Conservation (phyloP, 2,329 filamentous ascomycete genomes). For the Leptoxyphium fumago region DNA sequence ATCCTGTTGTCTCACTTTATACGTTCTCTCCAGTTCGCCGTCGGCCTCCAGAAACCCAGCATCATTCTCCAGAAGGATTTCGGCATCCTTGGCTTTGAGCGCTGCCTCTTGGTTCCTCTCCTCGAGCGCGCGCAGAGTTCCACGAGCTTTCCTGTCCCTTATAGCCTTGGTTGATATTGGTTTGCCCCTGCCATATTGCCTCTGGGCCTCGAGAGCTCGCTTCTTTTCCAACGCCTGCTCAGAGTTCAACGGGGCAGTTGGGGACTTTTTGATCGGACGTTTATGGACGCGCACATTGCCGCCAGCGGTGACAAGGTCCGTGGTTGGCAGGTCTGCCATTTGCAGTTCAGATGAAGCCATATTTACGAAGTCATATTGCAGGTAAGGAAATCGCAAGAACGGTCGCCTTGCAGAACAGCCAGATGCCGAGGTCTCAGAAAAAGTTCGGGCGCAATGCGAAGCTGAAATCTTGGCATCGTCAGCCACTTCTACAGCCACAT, state of each 20-base stretch:
- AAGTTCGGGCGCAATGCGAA: neutral
- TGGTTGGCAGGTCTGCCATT: constrained; percentile 9
- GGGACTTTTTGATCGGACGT: constrained; percentile 5
- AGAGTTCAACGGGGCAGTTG: constrained; percentile 15
- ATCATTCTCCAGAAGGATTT: constrained; percentile 81
- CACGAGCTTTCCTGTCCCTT: constrained; percentile 79
- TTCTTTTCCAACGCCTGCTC: constrained; percentile 20
- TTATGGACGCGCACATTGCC: constrained; percentile 12
- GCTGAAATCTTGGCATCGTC: neutral
- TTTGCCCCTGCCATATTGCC: constrained; percentile 69
- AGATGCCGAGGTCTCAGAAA: neutral
- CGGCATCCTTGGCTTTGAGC: constrained; percentile 80
- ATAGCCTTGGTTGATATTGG: constrained; percentile 57
- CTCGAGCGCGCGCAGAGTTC: constrained; percentile 66
- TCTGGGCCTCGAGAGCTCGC: constrained; percentile 21
- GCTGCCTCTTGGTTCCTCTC: constrained; percentile 68
- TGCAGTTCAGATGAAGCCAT: neutral
- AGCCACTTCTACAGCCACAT: neutral
- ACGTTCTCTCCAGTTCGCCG: constrained; percentile 76
- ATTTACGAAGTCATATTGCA: neutral
- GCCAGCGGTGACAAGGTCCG: constrained; percentile 13
- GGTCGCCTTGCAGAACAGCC: no score
- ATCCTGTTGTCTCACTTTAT: constrained; percentile 80
- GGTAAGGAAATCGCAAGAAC: neutral
- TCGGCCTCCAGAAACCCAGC: constrained; percentile 80